A percentile compares a stretch with the other conserved stretches of the same genome.
phyloP scores from a whole-genome alignment of 441 rosid species.

The Erodium texanum region DNA sequence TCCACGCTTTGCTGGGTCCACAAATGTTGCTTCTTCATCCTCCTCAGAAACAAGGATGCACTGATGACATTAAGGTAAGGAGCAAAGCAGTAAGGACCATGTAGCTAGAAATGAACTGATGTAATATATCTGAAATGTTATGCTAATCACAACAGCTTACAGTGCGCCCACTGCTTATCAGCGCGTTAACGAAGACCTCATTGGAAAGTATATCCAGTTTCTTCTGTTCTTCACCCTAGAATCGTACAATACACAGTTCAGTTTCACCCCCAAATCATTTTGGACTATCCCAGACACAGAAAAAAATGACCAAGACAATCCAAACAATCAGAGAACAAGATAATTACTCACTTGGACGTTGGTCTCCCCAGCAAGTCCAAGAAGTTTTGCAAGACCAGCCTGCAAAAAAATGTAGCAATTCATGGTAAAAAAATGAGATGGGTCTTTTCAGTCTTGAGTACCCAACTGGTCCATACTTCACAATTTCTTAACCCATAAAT shows the following conservation, averaged over 20 bases:
- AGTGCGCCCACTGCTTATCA: conserved; percentile 92
- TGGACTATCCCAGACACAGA: background rate
- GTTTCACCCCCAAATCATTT: no score
- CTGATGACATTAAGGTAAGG: conserved; percentile 25
- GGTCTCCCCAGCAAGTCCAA: conserved; percentile 96
- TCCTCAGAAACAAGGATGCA: conserved; percentile 96
- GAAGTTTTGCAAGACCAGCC: conserved; percentile 95
- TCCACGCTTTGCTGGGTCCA: conserved; percentile 67
- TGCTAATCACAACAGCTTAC: conserved; percentile 34
- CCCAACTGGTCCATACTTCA: background rate
- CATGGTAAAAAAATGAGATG: background rate
- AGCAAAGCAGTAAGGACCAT: background rate
- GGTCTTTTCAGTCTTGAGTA: background rate
- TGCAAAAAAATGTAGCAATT: conserved; percentile 24
- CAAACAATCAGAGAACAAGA: background rate
- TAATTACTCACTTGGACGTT: conserved; percentile 55
- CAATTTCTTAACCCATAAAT: background rate
- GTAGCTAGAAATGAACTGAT: background rate
- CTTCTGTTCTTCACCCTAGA: conserved; percentile 96
- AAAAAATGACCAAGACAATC: background rate
- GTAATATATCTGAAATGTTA: no score
- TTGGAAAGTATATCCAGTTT: conserved; percentile 91
- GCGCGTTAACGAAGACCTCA: conserved; percentile 85
- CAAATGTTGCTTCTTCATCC: conserved; percentile 89
- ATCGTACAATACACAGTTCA: conserved; percentile 1